Conservation (phyloP, 2,329 filamentous ascomycete genomes). For the Orbilia brochopaga region DNA sequence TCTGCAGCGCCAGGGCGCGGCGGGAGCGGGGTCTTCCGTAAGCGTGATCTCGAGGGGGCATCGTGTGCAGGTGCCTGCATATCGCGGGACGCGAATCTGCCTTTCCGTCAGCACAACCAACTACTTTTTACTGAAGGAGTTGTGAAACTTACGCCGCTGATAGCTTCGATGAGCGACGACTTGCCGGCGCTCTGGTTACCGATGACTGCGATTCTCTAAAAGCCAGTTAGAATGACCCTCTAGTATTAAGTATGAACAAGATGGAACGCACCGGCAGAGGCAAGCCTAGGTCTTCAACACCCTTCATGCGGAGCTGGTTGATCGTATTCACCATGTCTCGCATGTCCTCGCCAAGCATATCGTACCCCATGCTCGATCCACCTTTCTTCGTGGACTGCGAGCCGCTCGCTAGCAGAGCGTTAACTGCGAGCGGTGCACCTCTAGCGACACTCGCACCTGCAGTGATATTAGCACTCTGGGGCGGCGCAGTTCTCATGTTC, state of each 20-base stretch:
- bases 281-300: slow-evolving; percentile 53
- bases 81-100: slow-evolving; percentile 55
- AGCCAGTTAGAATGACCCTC: not conserved
- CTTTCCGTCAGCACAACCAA: not conserved
- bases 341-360: slow-evolving; percentile 53
- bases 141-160: slow-evolving; percentile 52
- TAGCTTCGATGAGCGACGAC: slow-evolving; percentile 55
- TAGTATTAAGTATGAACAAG: not conserved
- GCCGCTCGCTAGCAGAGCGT: slow-evolving; percentile 2
- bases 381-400: slow-evolving; percentile 13
- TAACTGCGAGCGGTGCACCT: slow-evolving; percentile 6
- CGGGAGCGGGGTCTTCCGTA: slow-evolving; percentile 43
- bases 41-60: slow-evolving; percentile 55
- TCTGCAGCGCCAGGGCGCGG: slow-evolving; percentile 52
- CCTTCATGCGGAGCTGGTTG: slow-evolving; percentile 53
- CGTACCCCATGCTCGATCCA: slow-evolving; percentile 39
- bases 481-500: not conserved
- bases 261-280: slow-evolving; percentile 47
- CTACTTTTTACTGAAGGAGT: not conserved
- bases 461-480: slow-evolving; percentile 6
- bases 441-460: not conserved
- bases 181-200: slow-evolving; percentile 55
- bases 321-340: slow-evolving; percentile 55
- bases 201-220: slow-evolving; percentile 53
- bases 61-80: slow-evolving; percentile 54